phyloP scores from a whole-genome alignment of 257 asterid species.

The Lycium barbarum region DNA sequence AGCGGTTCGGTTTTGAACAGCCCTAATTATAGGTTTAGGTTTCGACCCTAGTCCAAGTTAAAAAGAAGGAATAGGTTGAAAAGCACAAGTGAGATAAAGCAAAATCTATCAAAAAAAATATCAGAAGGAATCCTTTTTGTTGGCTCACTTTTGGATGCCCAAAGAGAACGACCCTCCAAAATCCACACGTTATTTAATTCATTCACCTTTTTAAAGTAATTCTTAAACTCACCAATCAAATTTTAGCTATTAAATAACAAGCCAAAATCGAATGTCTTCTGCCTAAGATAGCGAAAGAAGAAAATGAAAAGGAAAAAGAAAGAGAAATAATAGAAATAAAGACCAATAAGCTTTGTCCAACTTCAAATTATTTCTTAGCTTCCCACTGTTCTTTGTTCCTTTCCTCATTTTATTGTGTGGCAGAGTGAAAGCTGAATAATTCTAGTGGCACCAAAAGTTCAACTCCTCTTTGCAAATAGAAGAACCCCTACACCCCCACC shows the following conservation, averaged over 20 bases:
- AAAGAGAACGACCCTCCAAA: slow-evolving; percentile 14
- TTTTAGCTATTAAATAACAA: neutral
- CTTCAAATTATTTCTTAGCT: slow-evolving; percentile 11
- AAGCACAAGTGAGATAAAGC: neutral
- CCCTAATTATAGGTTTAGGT: neutral
- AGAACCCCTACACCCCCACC: neutral
- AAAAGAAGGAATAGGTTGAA: neutral
- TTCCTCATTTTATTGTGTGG: neutral
- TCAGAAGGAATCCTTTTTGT: slow-evolving; percentile 11
- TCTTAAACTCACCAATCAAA: slow-evolving; percentile 1
- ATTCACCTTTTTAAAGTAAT: neutral
- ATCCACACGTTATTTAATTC: neutral
- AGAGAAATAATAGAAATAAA: neutral
- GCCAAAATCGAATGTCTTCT: neutral
- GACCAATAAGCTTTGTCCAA: neutral
- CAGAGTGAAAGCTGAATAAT: neutral
- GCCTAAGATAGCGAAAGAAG: neutral
- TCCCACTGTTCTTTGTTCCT: neutral
- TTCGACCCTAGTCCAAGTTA: neutral
- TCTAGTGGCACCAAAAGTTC: slow-evolving; percentile 10
- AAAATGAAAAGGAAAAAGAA: neutral
- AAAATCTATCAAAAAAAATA: slow-evolving; percentile 32
- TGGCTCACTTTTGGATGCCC: slow-evolving; percentile 2
- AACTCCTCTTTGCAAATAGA: neutral
- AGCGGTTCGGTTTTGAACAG: no score